phyloP scores from a whole-genome alignment of 2,329 filamentous ascomycete genomes.

The Pseudogymnoascus sp. region DNA sequence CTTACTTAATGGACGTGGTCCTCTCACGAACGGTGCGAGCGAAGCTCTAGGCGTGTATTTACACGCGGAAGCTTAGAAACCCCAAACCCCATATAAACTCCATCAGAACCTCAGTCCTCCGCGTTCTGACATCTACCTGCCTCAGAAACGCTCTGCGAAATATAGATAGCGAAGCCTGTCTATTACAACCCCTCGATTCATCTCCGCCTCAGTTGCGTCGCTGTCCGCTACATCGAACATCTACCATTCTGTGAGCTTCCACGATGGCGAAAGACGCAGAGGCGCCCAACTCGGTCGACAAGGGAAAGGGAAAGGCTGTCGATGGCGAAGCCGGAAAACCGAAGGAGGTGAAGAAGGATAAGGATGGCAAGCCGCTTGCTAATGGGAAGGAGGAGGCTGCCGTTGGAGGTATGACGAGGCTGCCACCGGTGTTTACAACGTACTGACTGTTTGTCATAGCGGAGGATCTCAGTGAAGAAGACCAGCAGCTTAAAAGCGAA shows the following conservation, averaged over 20 bases:
- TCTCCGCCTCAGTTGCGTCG: not conserved
- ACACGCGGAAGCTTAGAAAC: slow-evolving; percentile 11
- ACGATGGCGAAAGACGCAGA: slow-evolving; percentile 93
- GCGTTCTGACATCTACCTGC: not conserved
- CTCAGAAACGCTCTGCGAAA: not conserved
- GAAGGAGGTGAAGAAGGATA: slow-evolving; percentile 52
- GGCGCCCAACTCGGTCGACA: slow-evolving; percentile 74
- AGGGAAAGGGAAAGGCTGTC: slow-evolving; percentile 91
- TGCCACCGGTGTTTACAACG: slow-evolving; percentile 17
- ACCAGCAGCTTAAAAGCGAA: slow-evolving; percentile 96
- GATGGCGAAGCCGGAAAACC: slow-evolving; percentile 55
- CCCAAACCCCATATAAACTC: slow-evolving; percentile 8
- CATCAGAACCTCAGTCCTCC: slow-evolving; percentile 3
- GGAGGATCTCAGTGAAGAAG: slow-evolving; percentile 95
- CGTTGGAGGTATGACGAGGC: slow-evolving; percentile 32
- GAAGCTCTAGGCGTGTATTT: slow-evolving; percentile 10
- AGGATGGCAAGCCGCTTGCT: slow-evolving; percentile 61
- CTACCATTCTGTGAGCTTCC: slow-evolving; percentile 21
- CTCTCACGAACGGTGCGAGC: slow-evolving; percentile 6
- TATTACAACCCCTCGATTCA: slow-evolving; percentile 6
- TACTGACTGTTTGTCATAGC: slow-evolving; percentile 34
- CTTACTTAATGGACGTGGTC: slow-evolving; percentile 9
- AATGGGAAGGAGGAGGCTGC: slow-evolving; percentile 72
- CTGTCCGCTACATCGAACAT: slow-evolving; percentile 1
- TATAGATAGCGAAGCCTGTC: not conserved